Conservation (phyloP, 2,329 filamentous ascomycete species). For the Aspergillus transmontanensis region DNA sequence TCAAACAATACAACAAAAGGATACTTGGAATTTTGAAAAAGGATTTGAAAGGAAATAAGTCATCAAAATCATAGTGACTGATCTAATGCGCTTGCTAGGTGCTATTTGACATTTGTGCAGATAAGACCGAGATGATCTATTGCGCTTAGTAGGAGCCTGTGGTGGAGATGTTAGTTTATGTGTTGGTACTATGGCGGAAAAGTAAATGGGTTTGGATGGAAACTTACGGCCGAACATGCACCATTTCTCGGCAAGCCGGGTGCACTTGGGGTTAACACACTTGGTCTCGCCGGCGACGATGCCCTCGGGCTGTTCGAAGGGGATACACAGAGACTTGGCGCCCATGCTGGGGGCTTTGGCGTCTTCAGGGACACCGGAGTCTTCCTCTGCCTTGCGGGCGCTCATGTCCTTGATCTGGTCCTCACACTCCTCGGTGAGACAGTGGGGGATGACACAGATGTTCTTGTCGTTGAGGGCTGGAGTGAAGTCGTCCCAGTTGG, state of each 20-base stretch:
- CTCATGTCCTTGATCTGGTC: conserved; percentile 94
- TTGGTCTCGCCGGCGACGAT: conserved; percentile 80
- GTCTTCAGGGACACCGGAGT: conserved; percentile 71
- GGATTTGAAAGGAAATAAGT: conserved; percentile 8
- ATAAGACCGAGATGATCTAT: background rate
- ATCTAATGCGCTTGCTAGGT: conserved; percentile 8
- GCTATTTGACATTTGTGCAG: conserved; percentile 1
- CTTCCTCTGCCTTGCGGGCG: conserved; percentile 65
- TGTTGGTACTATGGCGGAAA: background rate
- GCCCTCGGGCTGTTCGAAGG: conserved; percentile 83
- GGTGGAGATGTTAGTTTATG: conserved; percentile 8
- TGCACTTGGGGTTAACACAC: conserved; percentile 88
- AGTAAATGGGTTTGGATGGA: background rate
- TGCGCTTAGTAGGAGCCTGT: conserved; percentile 33
- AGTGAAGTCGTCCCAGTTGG: conserved; percentile 87
- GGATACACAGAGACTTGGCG: conserved; percentile 75
- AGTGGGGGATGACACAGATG: conserved; percentile 88
- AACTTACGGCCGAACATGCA: conserved; percentile 82
- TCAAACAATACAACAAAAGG: background rate
- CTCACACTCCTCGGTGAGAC: conserved; percentile 80
- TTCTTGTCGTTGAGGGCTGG: conserved; percentile 91
- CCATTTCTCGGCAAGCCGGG: conserved; percentile 75
- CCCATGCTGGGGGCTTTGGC: conserved; percentile 74
- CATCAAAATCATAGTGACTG: conserved; percentile 17
- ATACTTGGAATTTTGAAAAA: conserved; percentile 2